phyloP scores from a whole-genome alignment of 768 basidiomycete genomes.

The Boletus fagicola region DNA sequence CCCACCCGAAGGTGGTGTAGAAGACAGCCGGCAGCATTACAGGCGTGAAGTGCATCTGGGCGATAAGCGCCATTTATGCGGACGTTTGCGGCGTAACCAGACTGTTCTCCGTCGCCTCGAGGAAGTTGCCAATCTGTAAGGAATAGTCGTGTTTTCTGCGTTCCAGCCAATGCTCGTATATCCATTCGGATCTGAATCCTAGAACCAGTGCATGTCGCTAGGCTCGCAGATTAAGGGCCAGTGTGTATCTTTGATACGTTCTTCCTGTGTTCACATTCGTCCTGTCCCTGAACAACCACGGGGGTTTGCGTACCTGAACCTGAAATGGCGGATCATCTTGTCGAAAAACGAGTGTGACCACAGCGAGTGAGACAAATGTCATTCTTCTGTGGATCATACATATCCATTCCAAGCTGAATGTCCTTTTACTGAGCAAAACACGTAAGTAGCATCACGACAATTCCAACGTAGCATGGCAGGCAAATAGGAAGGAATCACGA shows the following conservation, averaged over 20 bases:
- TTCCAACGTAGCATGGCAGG: not conserved
- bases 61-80: not conserved
- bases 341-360: not conserved
- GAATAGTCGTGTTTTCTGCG: not conserved
- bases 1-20: not conserved
- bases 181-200: not conserved
- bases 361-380: not conserved
- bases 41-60: no score
- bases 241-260: not conserved
- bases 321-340: not conserved
- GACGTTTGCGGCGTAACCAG: not conserved
- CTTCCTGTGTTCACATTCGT: not conserved
- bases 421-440: not conserved
- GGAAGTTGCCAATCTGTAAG: not conserved
- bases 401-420: not conserved
- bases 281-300: not conserved
- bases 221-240: not conserved
- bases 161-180: not conserved
- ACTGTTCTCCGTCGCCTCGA: not conserved
- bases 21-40: not conserved
- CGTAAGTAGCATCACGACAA: not conserved
- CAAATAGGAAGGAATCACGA: not conserved
- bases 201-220: not conserved
- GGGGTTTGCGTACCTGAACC: not conserved
- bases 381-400: conserved; percentile 7